Conservation (phyloP, 768 basidiomycete genomes). For the Naganishia kalamii region DNA sequence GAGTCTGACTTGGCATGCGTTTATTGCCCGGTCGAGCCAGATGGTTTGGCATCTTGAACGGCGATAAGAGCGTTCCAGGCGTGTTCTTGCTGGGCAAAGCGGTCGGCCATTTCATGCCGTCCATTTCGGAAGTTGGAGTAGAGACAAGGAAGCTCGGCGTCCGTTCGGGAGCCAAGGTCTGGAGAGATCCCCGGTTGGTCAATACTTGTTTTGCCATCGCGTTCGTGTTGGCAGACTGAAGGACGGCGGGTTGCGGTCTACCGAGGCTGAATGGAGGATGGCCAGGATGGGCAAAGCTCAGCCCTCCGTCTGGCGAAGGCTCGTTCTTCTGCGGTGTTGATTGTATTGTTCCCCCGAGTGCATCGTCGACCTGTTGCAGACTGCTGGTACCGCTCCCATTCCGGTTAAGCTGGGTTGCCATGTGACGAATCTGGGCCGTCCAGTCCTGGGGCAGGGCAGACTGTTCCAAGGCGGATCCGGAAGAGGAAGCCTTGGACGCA, state of each 20-base stretch:
- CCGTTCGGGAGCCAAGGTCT: constrained; percentile 44
- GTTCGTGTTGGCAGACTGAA: not conserved
- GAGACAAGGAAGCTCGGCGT: constrained; percentile 33
- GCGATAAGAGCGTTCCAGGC: not conserved
- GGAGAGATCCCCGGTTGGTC: constrained; percentile 13
- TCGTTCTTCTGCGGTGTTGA: not conserved
- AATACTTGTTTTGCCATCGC: constrained; percentile 1
- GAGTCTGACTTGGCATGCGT: constrained; percentile 38
- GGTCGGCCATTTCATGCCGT: constrained; percentile 16
- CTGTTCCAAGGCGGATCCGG: not conserved
- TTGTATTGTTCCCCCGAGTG: not conserved
- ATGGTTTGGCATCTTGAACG: not conserved
- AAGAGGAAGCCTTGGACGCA: not conserved
- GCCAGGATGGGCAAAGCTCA: not conserved
- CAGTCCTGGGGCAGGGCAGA: not conserved
- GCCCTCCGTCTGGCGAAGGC: not conserved
- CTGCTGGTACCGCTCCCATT: constrained; percentile 13
- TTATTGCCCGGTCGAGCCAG: constrained; percentile 42
- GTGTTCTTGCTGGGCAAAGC: not conserved
- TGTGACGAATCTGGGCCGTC: not conserved
- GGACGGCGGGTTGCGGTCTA: constrained; percentile 1
- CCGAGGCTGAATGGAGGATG: not conserved
- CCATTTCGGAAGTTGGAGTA: constrained; percentile 2
- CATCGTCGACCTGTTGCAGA: constrained; percentile 4
- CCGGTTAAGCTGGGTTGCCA: constrained; percentile 1